Evolutionary conservation across 805 yeast genomes (phyloP).

Genomic region (Saccharomycopsis amapae): DNA sequence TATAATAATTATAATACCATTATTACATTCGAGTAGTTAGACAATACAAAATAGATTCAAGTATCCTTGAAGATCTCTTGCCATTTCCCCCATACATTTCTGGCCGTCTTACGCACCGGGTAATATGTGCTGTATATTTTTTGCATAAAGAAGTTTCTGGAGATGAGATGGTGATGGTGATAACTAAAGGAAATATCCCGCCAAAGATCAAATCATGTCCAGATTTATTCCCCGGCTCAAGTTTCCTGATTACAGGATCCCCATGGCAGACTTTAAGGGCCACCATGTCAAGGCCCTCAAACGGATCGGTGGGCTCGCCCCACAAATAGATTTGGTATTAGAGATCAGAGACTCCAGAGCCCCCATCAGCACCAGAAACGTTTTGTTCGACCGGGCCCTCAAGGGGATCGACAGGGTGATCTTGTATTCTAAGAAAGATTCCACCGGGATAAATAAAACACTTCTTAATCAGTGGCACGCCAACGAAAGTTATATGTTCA

Average conservation of each 20-base stretch:
- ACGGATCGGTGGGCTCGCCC: conserved; percentile 57
- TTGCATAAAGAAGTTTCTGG: no score
- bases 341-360: conserved; percentile 89
- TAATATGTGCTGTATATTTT: no score
- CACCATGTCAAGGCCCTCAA: conserved; percentile 80
- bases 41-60: no score
- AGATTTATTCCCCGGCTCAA: conserved; percentile 55
- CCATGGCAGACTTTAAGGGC: conserved; percentile 78
- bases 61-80: no score
- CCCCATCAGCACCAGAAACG: conserved; percentile 77
- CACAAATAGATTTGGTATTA: conserved; percentile 72
- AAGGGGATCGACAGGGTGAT: conserved; percentile 43
- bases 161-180: no score
- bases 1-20: no score
- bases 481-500: conserved; percentile 41
- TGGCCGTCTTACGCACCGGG: no score
- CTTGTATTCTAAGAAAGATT: conserved; percentile 71
- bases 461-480: conserved; percentile 44
- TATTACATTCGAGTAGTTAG: no score
- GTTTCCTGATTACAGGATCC: conserved; percentile 70
- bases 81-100: no score
- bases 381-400: conserved; percentile 62
- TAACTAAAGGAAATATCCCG: no score
- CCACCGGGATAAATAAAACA: conserved; percentile 38
- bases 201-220: conserved; percentile 1